Percentiles rank a stretch among this genome's conserved stretches.
phyloP scores from a whole-genome alignment of 805 yeast species.

The Ogataea salicorniae region DNA sequence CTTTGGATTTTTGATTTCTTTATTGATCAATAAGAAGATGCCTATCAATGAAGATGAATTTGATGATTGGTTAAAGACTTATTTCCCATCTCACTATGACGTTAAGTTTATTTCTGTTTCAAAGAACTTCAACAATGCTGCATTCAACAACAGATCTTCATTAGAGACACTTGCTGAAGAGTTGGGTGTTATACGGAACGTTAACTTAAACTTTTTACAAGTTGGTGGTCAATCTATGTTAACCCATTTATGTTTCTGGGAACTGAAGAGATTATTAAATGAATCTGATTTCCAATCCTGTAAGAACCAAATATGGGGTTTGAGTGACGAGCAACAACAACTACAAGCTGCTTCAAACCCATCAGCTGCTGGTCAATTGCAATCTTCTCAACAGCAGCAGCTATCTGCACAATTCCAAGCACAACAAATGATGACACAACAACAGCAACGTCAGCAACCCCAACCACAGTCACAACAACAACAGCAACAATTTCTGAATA shows the following conservation, averaged over 20 bases:
- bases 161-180: conserved; percentile 68
- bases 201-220: conserved; percentile 42
- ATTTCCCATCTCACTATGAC: conserved; percentile 81
- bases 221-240: conserved; percentile 62
- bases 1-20: conserved; percentile 78
- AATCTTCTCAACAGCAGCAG: conserved; percentile 6
- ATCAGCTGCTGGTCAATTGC: background rate
- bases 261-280: conserved; percentile 33
- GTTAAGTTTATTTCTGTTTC: conserved; percentile 50
- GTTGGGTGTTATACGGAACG: conserved; percentile 58
- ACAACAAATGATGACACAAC: conserved; percentile 6
- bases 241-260: conserved; percentile 61
- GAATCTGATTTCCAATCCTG: conserved; percentile 14
- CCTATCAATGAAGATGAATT: conserved; percentile 81
- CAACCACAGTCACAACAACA: background rate
- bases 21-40: conserved; percentile 68
- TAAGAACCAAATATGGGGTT: conserved; percentile 30
- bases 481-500: conserved; percentile 9
- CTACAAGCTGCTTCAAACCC: background rate
- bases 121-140: conserved; percentile 16
- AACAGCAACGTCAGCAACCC: conserved; percentile 5
- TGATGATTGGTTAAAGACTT: conserved; percentile 59
- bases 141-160: conserved; percentile 34
- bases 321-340: conserved; percentile 17
- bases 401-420: conserved; percentile 1